Base-by-base conservation (phyloP, 257 asterid species). In the Dorcoceras hygrometricum region DNA sequence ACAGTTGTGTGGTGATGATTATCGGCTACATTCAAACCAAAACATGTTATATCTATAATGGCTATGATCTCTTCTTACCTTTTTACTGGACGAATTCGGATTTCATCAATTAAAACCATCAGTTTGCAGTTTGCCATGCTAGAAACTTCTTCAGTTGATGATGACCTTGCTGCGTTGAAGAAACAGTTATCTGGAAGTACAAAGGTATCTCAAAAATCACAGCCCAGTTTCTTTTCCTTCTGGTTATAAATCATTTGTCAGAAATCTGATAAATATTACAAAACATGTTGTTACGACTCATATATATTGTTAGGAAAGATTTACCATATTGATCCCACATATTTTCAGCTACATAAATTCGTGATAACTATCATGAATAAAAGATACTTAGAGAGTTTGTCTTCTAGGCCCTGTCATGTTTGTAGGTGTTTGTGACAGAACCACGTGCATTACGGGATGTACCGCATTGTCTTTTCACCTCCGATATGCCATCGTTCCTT, bases 91-190 rank as follows among this genome's bases (percentile, higher is more conserved):
- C 32, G 46, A 32, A 59, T 43, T 3, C 19, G 73, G 31, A 29
- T 68, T 56, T 65, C 22, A 64, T 46, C 0, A 0, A n/a, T 66
- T 73, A 12, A 8, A 9, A 43, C 14, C n/a, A 43, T 43, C 51
- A 43, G 12, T 43, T 39, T 75, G 64, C 87, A 94, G 99, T 94
- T 94, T 85, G 95, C 95, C 3, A 32, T 90, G 72, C 87, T 94
- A 48, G 99, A 94, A 83, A 80, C 84, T 63, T 79, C 95, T 64
- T 90, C 97, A 6, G 99, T 94, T 64, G 99, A 94, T 73, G 97
- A 90, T 62, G 99, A 94, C 72, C 92, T 94, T 27, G 91, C 89
- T 18, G 68, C 61, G 57, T 72, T 94, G 81, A 94, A 87, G 84
- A 88, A 78, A 73, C 95, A 90, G 75, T 59, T 94, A 57, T 79